A percentile compares a stretch with the other conserved stretches of the same genome.
phyloP scores from a whole-genome alignment of 345 rosid species.

The Cochlearia excelsa region DNA sequence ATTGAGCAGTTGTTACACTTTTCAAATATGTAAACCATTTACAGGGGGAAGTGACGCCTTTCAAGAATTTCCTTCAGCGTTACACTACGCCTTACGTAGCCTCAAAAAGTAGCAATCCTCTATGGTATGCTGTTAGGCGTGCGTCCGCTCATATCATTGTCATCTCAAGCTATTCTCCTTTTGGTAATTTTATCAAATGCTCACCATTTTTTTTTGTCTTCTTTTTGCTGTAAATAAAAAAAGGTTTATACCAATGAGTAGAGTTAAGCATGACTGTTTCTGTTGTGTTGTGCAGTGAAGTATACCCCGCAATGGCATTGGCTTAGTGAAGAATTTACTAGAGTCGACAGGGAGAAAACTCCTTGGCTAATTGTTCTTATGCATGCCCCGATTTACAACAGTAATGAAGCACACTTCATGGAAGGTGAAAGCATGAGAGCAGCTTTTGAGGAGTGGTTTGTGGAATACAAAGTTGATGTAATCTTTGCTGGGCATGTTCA shows the following conservation, averaged over 20 bases:
- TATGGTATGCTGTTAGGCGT: constrained; percentile 86
- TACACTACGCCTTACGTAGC: constrained; percentile 80
- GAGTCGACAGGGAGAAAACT: constrained; percentile 85
- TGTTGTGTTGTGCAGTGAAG: constrained; percentile 50
- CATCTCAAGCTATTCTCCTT: constrained; percentile 94
- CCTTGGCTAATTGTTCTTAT: constrained; percentile 96
- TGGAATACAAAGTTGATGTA: constrained; percentile 63
- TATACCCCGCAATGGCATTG: constrained; percentile 89
- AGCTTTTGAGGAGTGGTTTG: constrained; percentile 77
- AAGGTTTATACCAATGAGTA: not conserved
- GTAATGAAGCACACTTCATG: constrained; percentile 86
- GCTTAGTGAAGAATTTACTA: constrained; percentile 64
- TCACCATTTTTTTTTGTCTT: not conserved
- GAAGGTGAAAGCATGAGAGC: constrained; percentile 94
- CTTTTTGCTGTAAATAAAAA: not conserved
- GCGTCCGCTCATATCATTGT: constrained; percentile 94
- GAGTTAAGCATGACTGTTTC: constrained; percentile 10
- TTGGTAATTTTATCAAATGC: constrained; percentile 49
- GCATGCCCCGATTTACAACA: constrained; percentile 84
- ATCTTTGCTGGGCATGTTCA: constrained; percentile 96
- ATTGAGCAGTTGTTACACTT: constrained; percentile 6
- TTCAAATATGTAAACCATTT: constrained; percentile 6
- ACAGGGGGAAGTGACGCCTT: constrained; percentile 81
- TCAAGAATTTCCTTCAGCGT: constrained; percentile 76
- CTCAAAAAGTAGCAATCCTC: constrained; percentile 74